Evolutionary conservation across 23 red algal species (phyloP).

Genomic region (Gracilaria gracilis): DNA sequence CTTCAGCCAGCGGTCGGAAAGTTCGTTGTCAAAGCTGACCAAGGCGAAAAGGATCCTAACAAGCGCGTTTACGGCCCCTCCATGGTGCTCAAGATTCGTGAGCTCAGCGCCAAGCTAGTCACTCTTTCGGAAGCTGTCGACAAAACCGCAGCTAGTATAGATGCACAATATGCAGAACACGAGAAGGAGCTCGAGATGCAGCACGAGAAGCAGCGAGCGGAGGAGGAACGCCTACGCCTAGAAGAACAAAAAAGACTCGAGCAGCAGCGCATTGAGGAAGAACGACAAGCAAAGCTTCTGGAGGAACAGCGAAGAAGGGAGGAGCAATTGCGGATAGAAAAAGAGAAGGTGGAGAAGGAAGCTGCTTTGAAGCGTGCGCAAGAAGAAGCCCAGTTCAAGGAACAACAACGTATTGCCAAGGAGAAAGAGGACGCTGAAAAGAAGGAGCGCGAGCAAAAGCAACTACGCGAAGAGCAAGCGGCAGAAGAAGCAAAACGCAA

Average conservation of each 20-base stretch:
- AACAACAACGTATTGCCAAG: slow-evolving; percentile 17
- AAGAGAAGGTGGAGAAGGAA: slow-evolving; percentile 45
- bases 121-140: not conserved
- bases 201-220: slow-evolving; percentile 35
- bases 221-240: not conserved
- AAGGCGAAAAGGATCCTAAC: slow-evolving; percentile 59
- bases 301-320: slow-evolving; percentile 54
- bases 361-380: slow-evolving; percentile 2
- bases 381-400: slow-evolving; percentile 3
- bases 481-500: slow-evolving; percentile 36
- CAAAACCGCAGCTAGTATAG: not conserved
- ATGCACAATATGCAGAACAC: slow-evolving; percentile 20
- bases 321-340: slow-evolving; percentile 31
- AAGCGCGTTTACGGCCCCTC: slow-evolving; percentile 68
- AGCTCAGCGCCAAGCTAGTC: slow-evolving; percentile 14
- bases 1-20: slow-evolving; percentile 57
- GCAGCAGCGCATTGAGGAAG: slow-evolving; percentile 43
- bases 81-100: slow-evolving; percentile 55
- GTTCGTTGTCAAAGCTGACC: slow-evolving; percentile 67
- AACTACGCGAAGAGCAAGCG: slow-evolving; percentile 16
- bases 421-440: slow-evolving; percentile 40
- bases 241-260: slow-evolving; percentile 39
- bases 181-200: slow-evolving; percentile 16
- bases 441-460: slow-evolving; percentile 16
- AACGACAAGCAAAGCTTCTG: slow-evolving; percentile 14